Conservation (phyloP, 1,284 basidiomycete species). For the Phlebopus sp. region DNA sequence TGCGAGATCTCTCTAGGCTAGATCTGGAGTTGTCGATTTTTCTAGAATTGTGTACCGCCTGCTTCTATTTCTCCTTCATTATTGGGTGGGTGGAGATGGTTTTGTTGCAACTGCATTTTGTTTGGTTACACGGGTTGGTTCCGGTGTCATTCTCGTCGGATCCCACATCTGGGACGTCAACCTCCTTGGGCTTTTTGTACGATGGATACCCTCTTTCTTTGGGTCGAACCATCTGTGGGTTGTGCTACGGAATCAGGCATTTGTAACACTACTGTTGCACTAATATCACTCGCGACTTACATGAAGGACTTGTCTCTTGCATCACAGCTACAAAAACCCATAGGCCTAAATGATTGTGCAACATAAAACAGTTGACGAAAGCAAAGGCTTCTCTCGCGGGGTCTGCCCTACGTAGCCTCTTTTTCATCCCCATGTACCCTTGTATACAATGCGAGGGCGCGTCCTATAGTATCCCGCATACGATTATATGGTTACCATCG, state of each 20-base stretch:
- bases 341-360: no score
- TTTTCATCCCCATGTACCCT: no score
- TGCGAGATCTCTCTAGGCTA: slow-evolving; percentile 6
- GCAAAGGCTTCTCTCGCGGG: no score
- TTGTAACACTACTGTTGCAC: slow-evolving; percentile 11
- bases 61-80: neutral
- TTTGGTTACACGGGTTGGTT: slow-evolving; percentile 5
- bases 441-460: no score
- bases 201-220: slow-evolving; percentile 4
- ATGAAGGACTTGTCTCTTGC: no score
- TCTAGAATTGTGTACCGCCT: slow-evolving; percentile 5
- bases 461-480: no score
- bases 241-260: slow-evolving; percentile 5
- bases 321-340: no score
- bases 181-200: neutral
- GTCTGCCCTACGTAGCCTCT: no score
- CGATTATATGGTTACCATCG: no score
- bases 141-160: slow-evolving; percentile 2
- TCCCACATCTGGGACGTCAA: neutral
- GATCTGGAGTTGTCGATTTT: slow-evolving; percentile 10
- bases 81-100: slow-evolving; percentile 1
- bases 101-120: slow-evolving; percentile 15
- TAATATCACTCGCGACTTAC: neutral
- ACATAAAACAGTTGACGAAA: no score
- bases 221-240: slow-evolving; percentile 8